Percentiles rank a stretch among this genome's conserved stretches.
Evolutionary conservation across 139 green algal genomes (phyloP).

Genomic region (Ulvella scutata): DNA sequence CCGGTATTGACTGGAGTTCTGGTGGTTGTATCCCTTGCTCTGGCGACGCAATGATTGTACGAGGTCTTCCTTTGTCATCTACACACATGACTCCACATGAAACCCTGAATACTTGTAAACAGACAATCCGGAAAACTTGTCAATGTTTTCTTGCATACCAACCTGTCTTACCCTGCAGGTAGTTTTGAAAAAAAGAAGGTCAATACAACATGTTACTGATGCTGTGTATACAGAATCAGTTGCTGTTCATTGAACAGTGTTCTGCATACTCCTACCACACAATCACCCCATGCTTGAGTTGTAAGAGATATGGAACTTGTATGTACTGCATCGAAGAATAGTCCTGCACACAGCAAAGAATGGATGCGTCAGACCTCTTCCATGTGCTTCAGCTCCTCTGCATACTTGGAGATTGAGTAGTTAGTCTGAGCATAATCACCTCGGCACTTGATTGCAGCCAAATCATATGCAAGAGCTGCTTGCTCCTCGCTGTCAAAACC

Average conservation of each 20-base stretch:
- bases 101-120: not conserved
- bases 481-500: constrained; percentile 49
- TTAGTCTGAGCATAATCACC: constrained; percentile 15
- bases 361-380: not conserved
- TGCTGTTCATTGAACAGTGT: no score
- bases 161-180: not conserved
- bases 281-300: not conserved
- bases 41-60: constrained; percentile 40
- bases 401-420: not conserved
- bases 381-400: not conserved
- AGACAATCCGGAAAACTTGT: not conserved
- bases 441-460: constrained; percentile 47
- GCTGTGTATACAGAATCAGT: not conserved
- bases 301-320: not conserved
- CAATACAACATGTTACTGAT: not conserved
- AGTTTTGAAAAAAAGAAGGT: not conserved
- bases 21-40: constrained; percentile 27
- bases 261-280: no score
- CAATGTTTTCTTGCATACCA: not conserved
- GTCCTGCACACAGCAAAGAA: not conserved
- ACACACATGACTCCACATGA: constrained; percentile 31
- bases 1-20: constrained; percentile 39
- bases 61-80: constrained; percentile 41
- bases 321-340: not conserved
- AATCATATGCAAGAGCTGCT: constrained; percentile 65